Evolutionary conservation across 495 filamentous ascomycete species (phyloP).

Genomic region (Achaetomiella virescens): DNA sequence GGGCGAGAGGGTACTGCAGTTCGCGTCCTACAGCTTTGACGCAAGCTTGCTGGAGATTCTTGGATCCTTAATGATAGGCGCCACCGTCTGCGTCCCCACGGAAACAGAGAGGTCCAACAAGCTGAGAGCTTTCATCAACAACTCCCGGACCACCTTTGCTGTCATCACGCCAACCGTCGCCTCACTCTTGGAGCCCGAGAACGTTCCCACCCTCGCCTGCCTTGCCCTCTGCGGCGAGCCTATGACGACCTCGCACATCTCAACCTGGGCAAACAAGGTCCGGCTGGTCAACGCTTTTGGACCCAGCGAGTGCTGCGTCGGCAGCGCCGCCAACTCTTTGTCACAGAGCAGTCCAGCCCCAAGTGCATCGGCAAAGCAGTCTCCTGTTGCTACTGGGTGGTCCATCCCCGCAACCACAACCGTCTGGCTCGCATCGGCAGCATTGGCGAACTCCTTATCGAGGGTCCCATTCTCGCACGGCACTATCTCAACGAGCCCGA

Average conservation of each 20-base stretch:
- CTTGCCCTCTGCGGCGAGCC: conserved; percentile 4
- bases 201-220: neutral
- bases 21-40: conserved; percentile 54
- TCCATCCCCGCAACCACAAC: conserved; percentile 47
- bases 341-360: neutral
- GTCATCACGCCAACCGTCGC: conserved; percentile 7
- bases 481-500: conserved; percentile 45
- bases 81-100: conserved; percentile 27
- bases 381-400: conserved; percentile 42
- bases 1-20: conserved; percentile 44
- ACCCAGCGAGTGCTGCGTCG: conserved; percentile 16
- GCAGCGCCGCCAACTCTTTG: neutral
- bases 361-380: conserved; percentile 9
- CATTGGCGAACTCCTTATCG: conserved; percentile 57
- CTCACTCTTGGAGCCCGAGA: neutral
- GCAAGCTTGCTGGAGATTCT: conserved; percentile 49
- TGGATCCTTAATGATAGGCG: conserved; percentile 39
- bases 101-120: conserved; percentile 7
- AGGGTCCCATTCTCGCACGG: conserved; percentile 49
- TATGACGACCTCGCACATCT: conserved; percentile 3
- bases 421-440: conserved; percentile 51
- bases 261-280: conserved; percentile 10
- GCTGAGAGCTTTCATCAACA: conserved; percentile 2
- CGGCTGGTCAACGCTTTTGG: conserved; percentile 27
- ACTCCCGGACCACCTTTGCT: neutral